Evolutionary conservation across 2,329 filamentous ascomycete genomes (phyloP).

Genomic region (Shiraia bambusicola): DNA sequence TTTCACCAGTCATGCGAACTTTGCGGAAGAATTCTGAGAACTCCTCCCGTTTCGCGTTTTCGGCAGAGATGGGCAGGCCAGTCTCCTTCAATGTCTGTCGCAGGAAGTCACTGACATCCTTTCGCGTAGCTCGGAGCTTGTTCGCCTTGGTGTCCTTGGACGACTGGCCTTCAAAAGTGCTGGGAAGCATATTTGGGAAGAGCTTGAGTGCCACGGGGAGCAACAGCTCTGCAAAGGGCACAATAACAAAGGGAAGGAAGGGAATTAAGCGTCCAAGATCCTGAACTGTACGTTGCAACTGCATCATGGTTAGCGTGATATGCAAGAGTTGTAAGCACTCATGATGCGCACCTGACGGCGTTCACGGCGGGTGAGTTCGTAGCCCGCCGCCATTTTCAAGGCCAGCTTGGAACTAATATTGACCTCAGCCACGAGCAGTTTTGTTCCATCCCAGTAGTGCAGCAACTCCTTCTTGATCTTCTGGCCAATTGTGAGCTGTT

Average conservation of each 20-base stretch:
- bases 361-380: conserved; percentile 92
- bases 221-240: conserved; percentile 91
- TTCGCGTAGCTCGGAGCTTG: conserved; percentile 78
- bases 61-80: conserved; percentile 81
- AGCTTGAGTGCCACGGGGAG: conserved; percentile 88
- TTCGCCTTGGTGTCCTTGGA: conserved; percentile 87
- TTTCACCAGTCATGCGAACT: conserved; percentile 83
- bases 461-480: conserved; percentile 91
- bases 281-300: conserved; percentile 86
- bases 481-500: conserved; percentile 85
- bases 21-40: conserved; percentile 98
- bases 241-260: conserved; percentile 95
- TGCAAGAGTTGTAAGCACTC: neutral
- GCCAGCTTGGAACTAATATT: conserved; percentile 89
- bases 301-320: conserved; percentile 14
- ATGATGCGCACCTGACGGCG: conserved; percentile 66
- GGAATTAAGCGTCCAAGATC: conserved; percentile 90
- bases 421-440: conserved; percentile 87
- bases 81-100: conserved; percentile 87
- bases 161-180: conserved; percentile 91
- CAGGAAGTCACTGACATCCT: conserved; percentile 90
- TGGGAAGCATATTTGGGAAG: conserved; percentile 96
- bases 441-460: conserved; percentile 99
- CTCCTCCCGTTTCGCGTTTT: conserved; percentile 86
- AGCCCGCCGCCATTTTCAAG: conserved; percentile 95